Percentiles rank a stretch among this genome's conserved stretches.
These are phyloP conservation scores for Populus euphratica DNA, from an alignment of 345 rosid genomes.

Conservation along the genomic window DNA sequence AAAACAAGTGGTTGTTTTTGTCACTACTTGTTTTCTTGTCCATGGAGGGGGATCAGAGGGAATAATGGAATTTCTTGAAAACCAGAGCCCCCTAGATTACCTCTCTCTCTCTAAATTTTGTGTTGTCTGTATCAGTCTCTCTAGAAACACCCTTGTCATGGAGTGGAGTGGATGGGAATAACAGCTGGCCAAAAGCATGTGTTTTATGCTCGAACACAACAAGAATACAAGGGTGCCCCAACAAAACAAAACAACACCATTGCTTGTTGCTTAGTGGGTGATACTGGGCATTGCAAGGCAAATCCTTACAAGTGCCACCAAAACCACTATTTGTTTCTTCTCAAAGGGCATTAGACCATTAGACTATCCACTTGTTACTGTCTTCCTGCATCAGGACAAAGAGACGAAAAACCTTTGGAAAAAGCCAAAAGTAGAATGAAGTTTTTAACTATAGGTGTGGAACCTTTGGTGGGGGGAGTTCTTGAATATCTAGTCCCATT, in stretches of 20 bases:
- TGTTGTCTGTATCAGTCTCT: not conserved
- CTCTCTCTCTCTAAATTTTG: constrained; percentile 8
- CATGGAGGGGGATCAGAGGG: constrained; percentile 38
- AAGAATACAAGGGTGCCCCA: constrained; percentile 41
- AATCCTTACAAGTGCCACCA: constrained; percentile 29
- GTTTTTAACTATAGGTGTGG: constrained; percentile 21
- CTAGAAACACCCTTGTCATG: constrained; percentile 6
- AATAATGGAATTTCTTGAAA: constrained; percentile 69
- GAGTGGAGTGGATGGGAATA: constrained; percentile 36
- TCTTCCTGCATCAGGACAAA: constrained; percentile 28
- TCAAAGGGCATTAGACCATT: constrained; percentile 1
- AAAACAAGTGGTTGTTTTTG: constrained; percentile 52
- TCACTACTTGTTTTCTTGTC: constrained; percentile 50
- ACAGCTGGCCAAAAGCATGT: constrained; percentile 48
- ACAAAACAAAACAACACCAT: constrained; percentile 46
- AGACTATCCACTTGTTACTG: constrained; percentile 27
- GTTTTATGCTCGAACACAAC: constrained; percentile 27
- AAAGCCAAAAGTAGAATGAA: constrained; percentile 18
- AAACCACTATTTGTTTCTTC: constrained; percentile 38
- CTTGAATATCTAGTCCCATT: constrained; percentile 8
- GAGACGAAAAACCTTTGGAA: constrained; percentile 17
- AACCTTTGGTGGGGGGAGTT: constrained; percentile 17
- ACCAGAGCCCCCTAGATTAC: constrained; percentile 19
- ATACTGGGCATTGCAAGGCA: constrained; percentile 41
- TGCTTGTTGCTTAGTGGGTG: constrained; percentile 48